Percentiles rank a stretch among this genome's conserved stretches.
Conservation (phyloP, 768 basidiomycete species). For the Pseudohyphozyma bogoriensis region DNA sequence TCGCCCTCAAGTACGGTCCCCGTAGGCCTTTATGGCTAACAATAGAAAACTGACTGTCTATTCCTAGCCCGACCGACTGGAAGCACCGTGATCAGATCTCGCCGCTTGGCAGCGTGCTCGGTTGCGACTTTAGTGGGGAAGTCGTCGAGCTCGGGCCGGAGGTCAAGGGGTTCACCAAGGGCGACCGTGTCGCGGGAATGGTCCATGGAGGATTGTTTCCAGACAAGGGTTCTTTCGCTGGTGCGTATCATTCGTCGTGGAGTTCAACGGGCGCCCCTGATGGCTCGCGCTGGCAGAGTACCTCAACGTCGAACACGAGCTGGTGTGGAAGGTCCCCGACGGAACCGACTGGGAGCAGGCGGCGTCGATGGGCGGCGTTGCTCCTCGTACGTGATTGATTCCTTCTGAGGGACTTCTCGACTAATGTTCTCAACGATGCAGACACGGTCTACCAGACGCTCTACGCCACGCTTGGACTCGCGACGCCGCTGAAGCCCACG, state of each 20-base stretch:
- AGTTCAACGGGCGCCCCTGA: too few species aligned
- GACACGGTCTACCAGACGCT: constrained; percentile 17
- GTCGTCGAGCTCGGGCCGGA: constrained; percentile 9
- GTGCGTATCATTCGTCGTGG: too few species aligned
- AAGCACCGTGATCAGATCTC: constrained; percentile 17
- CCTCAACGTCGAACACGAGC: constrained; percentile 5
- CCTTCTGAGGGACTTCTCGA: neutral
- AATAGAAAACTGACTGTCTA: too few species aligned
- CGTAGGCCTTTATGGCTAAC: too few species aligned
- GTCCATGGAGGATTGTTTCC: constrained; percentile 14
- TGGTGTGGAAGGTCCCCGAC: constrained; percentile 21
- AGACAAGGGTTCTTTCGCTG: too few species aligned
- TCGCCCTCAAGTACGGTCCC: too few species aligned
- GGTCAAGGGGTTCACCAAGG: constrained; percentile 12
- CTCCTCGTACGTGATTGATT: constrained; percentile 1
- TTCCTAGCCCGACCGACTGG: constrained; percentile 17
- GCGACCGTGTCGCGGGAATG: constrained; percentile 23
- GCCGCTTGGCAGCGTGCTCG: constrained; percentile 3
- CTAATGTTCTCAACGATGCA: neutral
- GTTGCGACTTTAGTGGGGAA: constrained; percentile 16
- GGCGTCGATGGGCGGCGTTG: constrained; percentile 11
- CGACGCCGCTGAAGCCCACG: neutral
- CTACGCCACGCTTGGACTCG: constrained; percentile 4
- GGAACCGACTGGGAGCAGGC: constrained; percentile 9
- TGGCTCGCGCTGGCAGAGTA: too few species aligned